phyloP scores from a whole-genome alignment of 345 rosid genomes.

The Rhodomyrtus tomentosa region DNA sequence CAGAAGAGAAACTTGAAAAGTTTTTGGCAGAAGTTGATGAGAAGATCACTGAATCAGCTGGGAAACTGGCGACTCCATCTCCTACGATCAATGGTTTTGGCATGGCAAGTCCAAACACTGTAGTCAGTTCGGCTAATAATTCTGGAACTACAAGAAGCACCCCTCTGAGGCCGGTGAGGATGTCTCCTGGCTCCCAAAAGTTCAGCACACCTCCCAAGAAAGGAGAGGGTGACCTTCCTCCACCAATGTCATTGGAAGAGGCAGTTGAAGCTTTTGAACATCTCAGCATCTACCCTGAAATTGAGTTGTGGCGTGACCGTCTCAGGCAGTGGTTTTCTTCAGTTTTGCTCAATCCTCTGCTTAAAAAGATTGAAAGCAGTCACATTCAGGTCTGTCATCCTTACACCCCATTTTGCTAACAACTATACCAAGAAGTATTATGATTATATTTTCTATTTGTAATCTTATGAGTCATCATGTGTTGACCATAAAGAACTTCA shows the following conservation, averaged over 20 bases:
- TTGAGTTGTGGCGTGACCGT: conserved; percentile 82
- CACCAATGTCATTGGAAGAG: conserved; percentile 85
- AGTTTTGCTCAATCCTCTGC: conserved; percentile 62
- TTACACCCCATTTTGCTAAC: not conserved
- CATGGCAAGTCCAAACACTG: conserved; percentile 51
- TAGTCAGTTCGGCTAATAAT: conserved; percentile 59
- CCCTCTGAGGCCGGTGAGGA: conserved; percentile 82
- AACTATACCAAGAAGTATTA: not conserved
- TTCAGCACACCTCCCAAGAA: conserved; percentile 92
- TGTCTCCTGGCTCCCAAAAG: conserved; percentile 97
- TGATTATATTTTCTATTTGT: not conserved
- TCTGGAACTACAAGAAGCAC: conserved; percentile 83
- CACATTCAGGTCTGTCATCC: conserved; percentile 54
- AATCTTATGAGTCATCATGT: not conserved
- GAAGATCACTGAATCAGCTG: conserved; percentile 65
- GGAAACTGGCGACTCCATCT: conserved; percentile 69
- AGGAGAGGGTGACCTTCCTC: conserved; percentile 90
- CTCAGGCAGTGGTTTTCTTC: conserved; percentile 97
- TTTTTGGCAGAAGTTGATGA: conserved; percentile 76
- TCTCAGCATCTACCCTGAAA: conserved; percentile 82
- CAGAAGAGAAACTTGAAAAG: conserved; percentile 83
- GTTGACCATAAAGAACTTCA: not conserved
- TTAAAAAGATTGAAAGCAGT: conserved; percentile 72
- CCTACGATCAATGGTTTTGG: conserved; percentile 58
- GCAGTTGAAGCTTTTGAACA: conserved; percentile 68